Percentiles rank a stretch among this genome's conserved stretches.
These are phyloP conservation scores for Hyaloscypha finlandica DNA, from an alignment of 495 filamentous ascomycete genomes.

Conservation along the genomic window DNA sequence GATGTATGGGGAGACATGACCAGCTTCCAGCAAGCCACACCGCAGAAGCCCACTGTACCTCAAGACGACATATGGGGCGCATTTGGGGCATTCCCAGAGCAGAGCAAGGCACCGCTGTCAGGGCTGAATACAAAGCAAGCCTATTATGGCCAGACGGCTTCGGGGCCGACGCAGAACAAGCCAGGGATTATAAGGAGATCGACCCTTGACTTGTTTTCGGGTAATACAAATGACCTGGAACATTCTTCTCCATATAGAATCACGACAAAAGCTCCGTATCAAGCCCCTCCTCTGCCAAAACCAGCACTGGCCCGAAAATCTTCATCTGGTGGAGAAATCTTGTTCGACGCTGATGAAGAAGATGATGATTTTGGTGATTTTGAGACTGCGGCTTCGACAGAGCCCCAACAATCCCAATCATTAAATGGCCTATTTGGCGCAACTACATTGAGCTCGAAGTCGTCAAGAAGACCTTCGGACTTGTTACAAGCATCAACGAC, in stretches of 20 bases:
- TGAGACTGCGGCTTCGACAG: conserved; percentile 47
- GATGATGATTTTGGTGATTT: conserved; percentile 81
- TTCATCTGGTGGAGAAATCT: conserved; percentile 36
- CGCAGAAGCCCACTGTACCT: not conserved
- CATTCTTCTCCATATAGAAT: conserved; percentile 5
- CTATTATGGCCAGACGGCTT: conserved; percentile 7
- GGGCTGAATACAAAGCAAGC: not conserved
- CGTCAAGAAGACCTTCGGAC: conserved; percentile 15
- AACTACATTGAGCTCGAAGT: conserved; percentile 14
- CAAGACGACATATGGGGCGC: conserved; percentile 34
- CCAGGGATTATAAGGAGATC: conserved; percentile 18
- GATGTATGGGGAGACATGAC: conserved; percentile 30
- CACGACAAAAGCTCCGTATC: not conserved
- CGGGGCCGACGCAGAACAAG: conserved; percentile 1
- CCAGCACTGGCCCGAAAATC: conserved; percentile 14
- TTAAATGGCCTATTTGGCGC: conserved; percentile 24
- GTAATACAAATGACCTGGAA: conserved; percentile 9
- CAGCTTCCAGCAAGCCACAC: conserved; percentile 16
- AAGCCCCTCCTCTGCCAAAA: not conserved
- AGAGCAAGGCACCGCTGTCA: not conserved
- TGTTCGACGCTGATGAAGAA: conserved; percentile 52
- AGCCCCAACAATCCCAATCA: conserved; percentile 18
- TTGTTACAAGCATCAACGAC: conserved; percentile 20
- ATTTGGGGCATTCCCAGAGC: conserved; percentile 14
- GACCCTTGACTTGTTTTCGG: conserved; percentile 29